Evolutionary conservation across 768 basidiomycete species (phyloP).

Genomic region (Tricholoma sp.): DNA sequence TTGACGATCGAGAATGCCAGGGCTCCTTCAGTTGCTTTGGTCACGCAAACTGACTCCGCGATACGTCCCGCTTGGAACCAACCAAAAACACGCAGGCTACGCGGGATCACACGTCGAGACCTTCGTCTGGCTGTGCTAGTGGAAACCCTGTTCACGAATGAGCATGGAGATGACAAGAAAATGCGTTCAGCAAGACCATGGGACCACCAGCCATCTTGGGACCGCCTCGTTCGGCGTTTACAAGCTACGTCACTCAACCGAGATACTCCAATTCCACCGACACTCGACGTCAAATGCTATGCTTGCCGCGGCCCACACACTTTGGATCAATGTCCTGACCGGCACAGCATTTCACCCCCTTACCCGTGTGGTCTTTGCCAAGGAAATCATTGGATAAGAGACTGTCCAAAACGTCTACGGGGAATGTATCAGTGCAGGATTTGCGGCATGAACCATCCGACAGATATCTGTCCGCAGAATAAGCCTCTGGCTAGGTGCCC

Average conservation of each 20-base stretch:
- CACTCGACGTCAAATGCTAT: background rate
- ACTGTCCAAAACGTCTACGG: background rate
- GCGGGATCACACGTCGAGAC: constrained; percentile 48
- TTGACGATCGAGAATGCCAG: constrained; percentile 12
- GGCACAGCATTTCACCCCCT: background rate
- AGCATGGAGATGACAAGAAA: background rate
- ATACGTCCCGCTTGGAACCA: constrained; percentile 5
- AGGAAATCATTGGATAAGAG: background rate
- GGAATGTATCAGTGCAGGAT: background rate
- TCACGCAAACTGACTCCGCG: constrained; percentile 23
- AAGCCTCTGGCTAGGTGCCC: constrained; percentile 4
- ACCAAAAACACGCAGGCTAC: constrained; percentile 6
- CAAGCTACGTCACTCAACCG: background rate
- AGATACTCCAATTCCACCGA: constrained; percentile 1
- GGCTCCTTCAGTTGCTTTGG: constrained; percentile 12
- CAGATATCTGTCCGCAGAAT: constrained; percentile 2
- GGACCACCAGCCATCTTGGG: background rate
- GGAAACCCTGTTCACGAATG: constrained; percentile 22
- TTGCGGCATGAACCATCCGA: constrained; percentile 5
- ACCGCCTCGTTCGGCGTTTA: background rate
- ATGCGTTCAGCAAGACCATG: background rate
- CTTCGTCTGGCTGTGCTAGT: constrained; percentile 40
- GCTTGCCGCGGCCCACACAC: constrained; percentile 4
- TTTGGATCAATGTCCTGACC: background rate
- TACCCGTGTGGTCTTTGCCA: background rate